Evolutionary conservation across 257 asterid species (phyloP).

Genomic region (Catharanthus roseus): DNA sequence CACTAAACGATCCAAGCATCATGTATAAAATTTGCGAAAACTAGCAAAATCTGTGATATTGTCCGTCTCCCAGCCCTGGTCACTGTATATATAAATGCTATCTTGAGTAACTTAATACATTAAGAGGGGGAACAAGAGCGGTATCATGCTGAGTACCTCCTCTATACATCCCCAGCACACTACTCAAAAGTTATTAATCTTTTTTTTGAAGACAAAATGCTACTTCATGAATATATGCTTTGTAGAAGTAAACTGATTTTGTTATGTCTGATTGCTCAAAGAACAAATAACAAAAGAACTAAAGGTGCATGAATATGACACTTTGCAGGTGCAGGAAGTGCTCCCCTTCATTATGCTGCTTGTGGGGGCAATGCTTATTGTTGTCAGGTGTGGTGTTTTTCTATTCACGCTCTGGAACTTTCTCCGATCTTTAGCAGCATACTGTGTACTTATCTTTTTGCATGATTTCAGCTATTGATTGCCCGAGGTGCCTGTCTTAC

Average conservation of each 20-base stretch:
- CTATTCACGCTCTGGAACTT: slow-evolving; percentile 12
- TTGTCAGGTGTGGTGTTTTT: slow-evolving; percentile 73
- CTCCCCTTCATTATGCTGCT: slow-evolving; percentile 90
- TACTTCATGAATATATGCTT: background rate
- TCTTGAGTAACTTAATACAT: background rate
- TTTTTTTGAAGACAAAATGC: background rate
- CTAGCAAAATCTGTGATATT: background rate
- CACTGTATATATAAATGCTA: background rate
- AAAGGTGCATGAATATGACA: background rate
- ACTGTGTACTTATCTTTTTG: background rate
- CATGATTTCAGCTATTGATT: slow-evolving; percentile 58
- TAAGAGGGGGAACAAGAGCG: too few species aligned
- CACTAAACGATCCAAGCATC: background rate
- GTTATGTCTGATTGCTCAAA: background rate
- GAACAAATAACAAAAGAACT: background rate
- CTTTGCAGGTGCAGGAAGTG: slow-evolving; percentile 77
- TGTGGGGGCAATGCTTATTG: slow-evolving; percentile 90
- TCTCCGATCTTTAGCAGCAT: background rate
- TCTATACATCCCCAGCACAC: too few species aligned
- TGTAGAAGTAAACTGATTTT: background rate
- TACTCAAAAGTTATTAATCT: too few species aligned
- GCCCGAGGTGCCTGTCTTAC: slow-evolving; percentile 63
- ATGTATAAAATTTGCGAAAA: background rate
- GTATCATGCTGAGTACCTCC: too few species aligned
- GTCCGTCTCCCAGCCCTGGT: background rate